These are phyloP conservation scores for Lactarius deliciosus DNA, from an alignment of 768 basidiomycete species.

Conservation along the genomic window DNA sequence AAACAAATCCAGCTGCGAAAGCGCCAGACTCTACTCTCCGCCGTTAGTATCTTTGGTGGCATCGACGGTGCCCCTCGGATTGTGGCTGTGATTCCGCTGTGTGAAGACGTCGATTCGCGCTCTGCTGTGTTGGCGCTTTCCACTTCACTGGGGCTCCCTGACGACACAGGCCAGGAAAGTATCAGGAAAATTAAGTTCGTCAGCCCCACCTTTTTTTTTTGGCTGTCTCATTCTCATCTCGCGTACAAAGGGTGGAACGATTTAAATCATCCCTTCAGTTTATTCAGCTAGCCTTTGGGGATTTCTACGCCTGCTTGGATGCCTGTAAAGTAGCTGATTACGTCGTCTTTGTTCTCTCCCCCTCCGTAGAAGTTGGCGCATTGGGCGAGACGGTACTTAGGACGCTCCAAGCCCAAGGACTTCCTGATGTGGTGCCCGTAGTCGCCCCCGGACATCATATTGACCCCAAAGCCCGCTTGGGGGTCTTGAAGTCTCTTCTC, in stretches of 20 bases:
- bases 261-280: constrained; percentile 93
- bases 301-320: constrained; percentile 77
- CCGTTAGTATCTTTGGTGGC: constrained; percentile 76
- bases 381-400: constrained; percentile 89
- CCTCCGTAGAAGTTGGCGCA: constrained; percentile 73
- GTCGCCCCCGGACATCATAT: constrained; percentile 55
- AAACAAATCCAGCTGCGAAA: constrained; percentile 80
- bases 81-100: constrained; percentile 84
- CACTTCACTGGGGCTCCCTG: constrained; percentile 53
- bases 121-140: constrained; percentile 58
- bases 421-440: constrained; percentile 79
- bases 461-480: constrained; percentile 62
- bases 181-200: constrained; percentile 72
- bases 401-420: constrained; percentile 85
- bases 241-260: constrained; percentile 63
- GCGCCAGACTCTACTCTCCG: constrained; percentile 62
- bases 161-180: constrained; percentile 50
- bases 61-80: constrained; percentile 80
- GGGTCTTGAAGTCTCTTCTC: constrained; percentile 81
- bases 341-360: constrained; percentile 80
- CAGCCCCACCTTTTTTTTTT: constrained; percentile 9
- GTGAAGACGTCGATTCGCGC: constrained; percentile 57
- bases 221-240: constrained; percentile 11
- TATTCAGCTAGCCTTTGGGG: constrained; percentile 68
- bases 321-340: constrained; percentile 89